Percentiles rank a stretch among this genome's conserved stretches.
Conservation (phyloP, 2,329 filamentous ascomycete species). For the Trichoderma cornu-damae region DNA sequence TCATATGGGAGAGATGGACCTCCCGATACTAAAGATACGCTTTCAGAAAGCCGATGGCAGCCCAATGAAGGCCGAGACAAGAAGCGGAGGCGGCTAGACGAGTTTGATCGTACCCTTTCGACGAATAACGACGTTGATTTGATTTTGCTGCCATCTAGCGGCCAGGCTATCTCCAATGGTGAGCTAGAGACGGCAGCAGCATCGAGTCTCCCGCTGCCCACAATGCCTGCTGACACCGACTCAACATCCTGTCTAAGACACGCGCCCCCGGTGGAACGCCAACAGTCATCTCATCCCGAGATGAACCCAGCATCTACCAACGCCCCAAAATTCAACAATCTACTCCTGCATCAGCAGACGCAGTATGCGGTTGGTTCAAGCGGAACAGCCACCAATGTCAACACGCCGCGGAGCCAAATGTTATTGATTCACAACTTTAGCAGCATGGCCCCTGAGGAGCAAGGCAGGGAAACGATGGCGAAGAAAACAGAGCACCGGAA, state of each 20-base stretch:
- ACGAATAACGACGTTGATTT: constrained; percentile 27
- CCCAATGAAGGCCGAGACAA: constrained; percentile 13
- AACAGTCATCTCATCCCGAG: constrained; percentile 35
- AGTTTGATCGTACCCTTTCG: constrained; percentile 19
- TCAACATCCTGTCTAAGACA: constrained; percentile 33
- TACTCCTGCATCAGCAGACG: background rate
- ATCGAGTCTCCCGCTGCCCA: constrained; percentile 11
- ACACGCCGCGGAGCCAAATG: constrained; percentile 31
- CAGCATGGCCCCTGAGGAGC: constrained; percentile 17
- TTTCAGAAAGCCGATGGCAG: background rate
- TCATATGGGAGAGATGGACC: background rate
- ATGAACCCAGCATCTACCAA: constrained; percentile 23
- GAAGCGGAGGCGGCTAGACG: constrained; percentile 26
- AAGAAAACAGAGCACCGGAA: constrained; percentile 1
- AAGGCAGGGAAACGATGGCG: constrained; percentile 7
- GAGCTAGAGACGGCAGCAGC: constrained; percentile 12
- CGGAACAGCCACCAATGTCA: constrained; percentile 34
- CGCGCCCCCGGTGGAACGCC: constrained; percentile 34
- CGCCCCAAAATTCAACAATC: constrained; percentile 14
- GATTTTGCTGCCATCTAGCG: constrained; percentile 25
- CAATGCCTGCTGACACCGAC: constrained; percentile 26
- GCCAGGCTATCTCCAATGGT: constrained; percentile 18
- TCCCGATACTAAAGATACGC: background rate
- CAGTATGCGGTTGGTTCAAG: constrained; percentile 26
- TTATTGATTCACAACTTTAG: constrained; percentile 27